Conservation (phyloP, 192 early-diverging fungal genomes). For the Rhizophagus sp. region DNA sequence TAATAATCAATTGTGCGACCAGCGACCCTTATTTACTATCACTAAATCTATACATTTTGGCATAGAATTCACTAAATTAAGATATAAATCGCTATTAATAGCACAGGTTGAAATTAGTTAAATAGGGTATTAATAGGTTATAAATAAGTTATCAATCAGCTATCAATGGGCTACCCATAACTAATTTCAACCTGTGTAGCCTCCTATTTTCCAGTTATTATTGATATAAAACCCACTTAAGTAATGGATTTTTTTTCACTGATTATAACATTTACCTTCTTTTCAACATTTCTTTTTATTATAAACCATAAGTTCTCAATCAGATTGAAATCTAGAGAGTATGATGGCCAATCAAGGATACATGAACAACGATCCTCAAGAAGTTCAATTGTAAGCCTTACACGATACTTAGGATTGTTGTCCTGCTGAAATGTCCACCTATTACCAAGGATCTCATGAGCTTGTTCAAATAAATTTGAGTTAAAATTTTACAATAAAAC, state of each 20-base stretch:
- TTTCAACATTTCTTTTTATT: slow-evolving; percentile 14
- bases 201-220: neutral
- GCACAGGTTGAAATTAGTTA: no score
- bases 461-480: slow-evolving; percentile 4
- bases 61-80: no score
- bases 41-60: no score
- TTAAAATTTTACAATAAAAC: slow-evolving; percentile 10
- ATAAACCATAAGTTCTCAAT: slow-evolving; percentile 4
- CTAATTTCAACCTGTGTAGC: no score
- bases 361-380: neutral
- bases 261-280: slow-evolving; percentile 5
- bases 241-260: slow-evolving; percentile 1
- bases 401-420: neutral
- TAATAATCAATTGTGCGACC: no score
- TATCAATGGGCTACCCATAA: no score
- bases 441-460: neutral
- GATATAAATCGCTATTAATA: no score
- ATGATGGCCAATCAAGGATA: neutral
- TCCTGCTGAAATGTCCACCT: neutral
- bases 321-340: neutral
- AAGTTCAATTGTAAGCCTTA: neutral
- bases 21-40: no score
- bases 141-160: no score
- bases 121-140: no score
- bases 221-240: neutral